Conservation (phyloP, 768 basidiomycete species). For the Crepidotus variabilis region DNA sequence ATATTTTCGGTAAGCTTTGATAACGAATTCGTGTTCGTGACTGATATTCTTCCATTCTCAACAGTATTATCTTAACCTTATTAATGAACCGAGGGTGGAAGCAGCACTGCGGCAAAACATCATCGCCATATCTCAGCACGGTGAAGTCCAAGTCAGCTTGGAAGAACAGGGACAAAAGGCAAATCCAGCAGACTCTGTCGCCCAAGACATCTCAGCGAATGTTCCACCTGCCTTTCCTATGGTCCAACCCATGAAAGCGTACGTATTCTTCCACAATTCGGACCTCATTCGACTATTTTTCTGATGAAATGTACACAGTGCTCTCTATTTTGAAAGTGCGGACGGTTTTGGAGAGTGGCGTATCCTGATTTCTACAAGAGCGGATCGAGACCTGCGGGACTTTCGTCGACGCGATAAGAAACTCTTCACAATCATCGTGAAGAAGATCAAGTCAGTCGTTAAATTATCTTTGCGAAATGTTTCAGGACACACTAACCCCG, state of each 20-base stretch:
- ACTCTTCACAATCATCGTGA: slow-evolving; percentile 50
- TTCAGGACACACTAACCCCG: not conserved
- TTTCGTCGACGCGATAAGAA: slow-evolving; percentile 40
- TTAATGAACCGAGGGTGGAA: not conserved
- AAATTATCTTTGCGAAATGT: not conserved
- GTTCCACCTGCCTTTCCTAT: slow-evolving; percentile 27
- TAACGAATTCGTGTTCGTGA: not conserved
- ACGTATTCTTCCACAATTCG: slow-evolving; percentile 7
- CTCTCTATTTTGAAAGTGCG: slow-evolving; percentile 54
- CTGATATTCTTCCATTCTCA: not conserved
- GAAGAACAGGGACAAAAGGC: not conserved
- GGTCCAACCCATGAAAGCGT: slow-evolving; percentile 56
- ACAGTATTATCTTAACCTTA: not conserved
- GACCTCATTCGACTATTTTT: not conserved
- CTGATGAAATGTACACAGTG: slow-evolving; percentile 20
- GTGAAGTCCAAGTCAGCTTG: not conserved
- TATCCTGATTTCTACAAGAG: slow-evolving; percentile 50
- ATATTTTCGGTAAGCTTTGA: not conserved
- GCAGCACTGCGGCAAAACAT: not conserved
- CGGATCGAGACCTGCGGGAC: slow-evolving; percentile 46
- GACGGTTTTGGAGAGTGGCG: slow-evolving; percentile 64
- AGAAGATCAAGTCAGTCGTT: slow-evolving; percentile 59
- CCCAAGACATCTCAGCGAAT: not conserved
- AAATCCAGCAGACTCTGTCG: not conserved
- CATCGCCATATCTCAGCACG: not conserved